A percentile compares a stretch with the other conserved stretches of the same genome.
Evolutionary conservation across 78 protist genomes (phyloP).

Genomic region (Dictyostelium brefeldianum): DNA sequence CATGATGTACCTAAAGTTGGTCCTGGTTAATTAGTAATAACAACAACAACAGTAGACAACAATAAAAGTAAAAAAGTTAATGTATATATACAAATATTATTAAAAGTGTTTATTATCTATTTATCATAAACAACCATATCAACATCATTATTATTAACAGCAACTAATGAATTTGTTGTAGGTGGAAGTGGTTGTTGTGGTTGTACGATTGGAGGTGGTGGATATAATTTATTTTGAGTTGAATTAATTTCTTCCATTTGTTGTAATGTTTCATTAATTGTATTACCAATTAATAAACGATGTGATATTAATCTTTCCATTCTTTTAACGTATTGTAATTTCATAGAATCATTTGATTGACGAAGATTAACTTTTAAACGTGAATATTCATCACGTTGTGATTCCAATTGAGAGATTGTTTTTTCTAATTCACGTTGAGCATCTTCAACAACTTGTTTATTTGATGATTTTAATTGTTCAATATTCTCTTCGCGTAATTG

Average conservation of each 20-base stretch:
- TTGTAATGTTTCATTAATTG: background rate
- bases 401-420: background rate
- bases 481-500: slow-evolving; percentile 8
- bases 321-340: background rate
- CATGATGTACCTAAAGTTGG: slow-evolving; percentile 74
- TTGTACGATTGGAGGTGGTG: background rate
- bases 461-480: background rate
- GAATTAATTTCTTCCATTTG: background rate
- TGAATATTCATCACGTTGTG: background rate
- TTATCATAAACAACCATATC: background rate
- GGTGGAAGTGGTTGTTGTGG: background rate
- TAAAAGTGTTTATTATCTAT: background rate
- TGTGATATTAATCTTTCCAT: background rate
- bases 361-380: background rate
- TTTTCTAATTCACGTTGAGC: background rate
- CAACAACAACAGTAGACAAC: background rate
- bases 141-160: background rate
- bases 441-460: background rate
- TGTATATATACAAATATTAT: background rate
- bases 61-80: background rate
- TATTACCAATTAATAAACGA: background rate
- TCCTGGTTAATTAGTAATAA: slow-evolving; percentile 22
- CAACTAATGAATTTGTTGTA: background rate
- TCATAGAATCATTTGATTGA: background rate
- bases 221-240: background rate